Evolutionary conservation across 2,329 filamentous ascomycete genomes (phyloP).

Genomic region (Penicillium fuscoglaucum): DNA sequence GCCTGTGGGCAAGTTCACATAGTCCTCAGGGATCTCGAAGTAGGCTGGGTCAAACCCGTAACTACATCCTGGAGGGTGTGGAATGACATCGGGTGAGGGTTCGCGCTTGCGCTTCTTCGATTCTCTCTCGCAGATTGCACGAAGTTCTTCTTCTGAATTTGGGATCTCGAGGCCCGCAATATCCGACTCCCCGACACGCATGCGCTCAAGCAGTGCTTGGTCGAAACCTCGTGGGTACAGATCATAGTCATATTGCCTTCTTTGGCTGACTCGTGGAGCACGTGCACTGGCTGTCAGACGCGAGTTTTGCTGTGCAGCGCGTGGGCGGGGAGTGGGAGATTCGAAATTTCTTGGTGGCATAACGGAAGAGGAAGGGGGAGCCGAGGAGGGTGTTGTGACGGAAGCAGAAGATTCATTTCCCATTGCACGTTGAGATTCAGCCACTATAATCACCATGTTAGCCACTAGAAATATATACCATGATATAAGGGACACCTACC

Average conservation of each 20-base stretch:
- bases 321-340: not conserved
- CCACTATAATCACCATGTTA: not conserved
- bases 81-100: conserved; percentile 44
- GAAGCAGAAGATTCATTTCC: not conserved
- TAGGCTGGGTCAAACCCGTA: conserved; percentile 45
- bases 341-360: not conserved
- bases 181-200: conserved; percentile 10
- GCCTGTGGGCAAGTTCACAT: conserved; percentile 30
- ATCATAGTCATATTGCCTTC: conserved; percentile 4
- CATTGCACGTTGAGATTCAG: not conserved
- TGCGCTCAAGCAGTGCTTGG: conserved; percentile 9
- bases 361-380: not conserved
- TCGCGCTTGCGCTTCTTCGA: conserved; percentile 42
- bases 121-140: not conserved
- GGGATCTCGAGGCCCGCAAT: conserved; percentile 8
- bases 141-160: not conserved
- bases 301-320: not conserved
- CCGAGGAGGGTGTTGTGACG: not conserved
- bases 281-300: not conserved
- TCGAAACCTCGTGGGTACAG: conserved; percentile 4
- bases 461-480: not conserved
- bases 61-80: conserved; percentile 42
- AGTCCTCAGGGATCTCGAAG: conserved; percentile 34
- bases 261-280: not conserved
- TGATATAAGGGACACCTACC: not conserved